Percentiles rank a stretch among this genome's conserved stretches.
Conservation (phyloP, 768 basidiomycete species). For the Amanita inopinata region DNA sequence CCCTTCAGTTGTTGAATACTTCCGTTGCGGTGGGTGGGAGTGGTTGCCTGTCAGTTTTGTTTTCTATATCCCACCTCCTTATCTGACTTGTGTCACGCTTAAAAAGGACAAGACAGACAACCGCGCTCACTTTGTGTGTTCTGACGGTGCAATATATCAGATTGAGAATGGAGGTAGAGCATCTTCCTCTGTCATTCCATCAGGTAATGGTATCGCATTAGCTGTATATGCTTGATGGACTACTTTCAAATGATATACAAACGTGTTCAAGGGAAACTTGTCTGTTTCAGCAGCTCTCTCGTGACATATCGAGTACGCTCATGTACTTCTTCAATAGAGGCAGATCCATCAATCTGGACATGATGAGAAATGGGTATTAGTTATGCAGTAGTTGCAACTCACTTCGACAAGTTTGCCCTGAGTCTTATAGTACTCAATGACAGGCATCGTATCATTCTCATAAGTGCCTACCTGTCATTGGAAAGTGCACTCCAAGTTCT, state of each 20-base stretch:
- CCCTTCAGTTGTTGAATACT: constrained; percentile 61
- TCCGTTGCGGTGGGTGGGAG: constrained; percentile 72
- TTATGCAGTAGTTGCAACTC: constrained; percentile 14
- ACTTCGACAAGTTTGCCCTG: constrained; percentile 75
- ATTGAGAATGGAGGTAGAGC: constrained; percentile 55
- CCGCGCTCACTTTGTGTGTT: constrained; percentile 63
- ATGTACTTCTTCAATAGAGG: constrained; percentile 66
- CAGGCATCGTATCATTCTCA: constrained; percentile 83
- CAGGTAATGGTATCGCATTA: constrained; percentile 28
- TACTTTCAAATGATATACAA: too few relatives aligned
- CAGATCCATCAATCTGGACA: constrained; percentile 56
- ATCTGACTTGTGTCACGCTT: background rate
- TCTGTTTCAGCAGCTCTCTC: constrained; percentile 15
- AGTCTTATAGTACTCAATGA: constrained; percentile 71
- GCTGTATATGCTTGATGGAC: constrained; percentile 35
- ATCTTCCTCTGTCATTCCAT: constrained; percentile 33
- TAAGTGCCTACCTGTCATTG: constrained; percentile 66
- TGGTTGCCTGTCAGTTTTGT: constrained; percentile 67
- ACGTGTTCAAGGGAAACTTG: background rate
- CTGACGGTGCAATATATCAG: constrained; percentile 65
- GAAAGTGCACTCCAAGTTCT: background rate
- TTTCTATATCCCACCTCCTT: background rate
- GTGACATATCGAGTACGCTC: constrained; percentile 46
- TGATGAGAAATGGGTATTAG: background rate
- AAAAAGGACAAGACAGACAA: constrained; percentile 49